These are phyloP conservation scores for Gnomoniopsis sp. DNA, from an alignment of 2,329 filamentous ascomycete species.

Conservation along the genomic window DNA sequence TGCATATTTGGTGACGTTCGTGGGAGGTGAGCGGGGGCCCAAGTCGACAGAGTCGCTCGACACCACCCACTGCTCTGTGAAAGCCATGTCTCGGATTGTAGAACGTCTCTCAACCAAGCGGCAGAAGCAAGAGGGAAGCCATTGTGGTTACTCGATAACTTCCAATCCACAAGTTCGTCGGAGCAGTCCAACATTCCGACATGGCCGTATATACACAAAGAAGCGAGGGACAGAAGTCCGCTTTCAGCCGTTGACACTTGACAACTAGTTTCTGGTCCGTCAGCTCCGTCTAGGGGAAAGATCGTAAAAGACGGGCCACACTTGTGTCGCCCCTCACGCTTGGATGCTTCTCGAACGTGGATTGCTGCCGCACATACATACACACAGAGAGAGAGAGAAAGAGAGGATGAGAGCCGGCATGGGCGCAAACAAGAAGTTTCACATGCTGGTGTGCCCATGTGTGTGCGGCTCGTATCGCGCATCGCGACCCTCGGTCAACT, in stretches of 20 bases:
- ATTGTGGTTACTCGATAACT: background rate
- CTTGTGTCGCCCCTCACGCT: background rate
- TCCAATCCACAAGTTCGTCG: background rate
- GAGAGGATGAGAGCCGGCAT: no score
- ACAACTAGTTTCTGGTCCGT: background rate
- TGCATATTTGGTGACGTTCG: background rate
- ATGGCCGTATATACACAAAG: background rate
- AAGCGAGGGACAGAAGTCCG: background rate
- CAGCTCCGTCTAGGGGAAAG: background rate
- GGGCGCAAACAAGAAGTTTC: no score
- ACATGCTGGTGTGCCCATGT: no score
- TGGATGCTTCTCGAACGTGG: background rate
- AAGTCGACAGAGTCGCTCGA: background rate
- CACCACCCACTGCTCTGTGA: background rate
- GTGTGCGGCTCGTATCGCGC: no score
- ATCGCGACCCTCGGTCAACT: no score
- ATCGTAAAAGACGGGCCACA: background rate
- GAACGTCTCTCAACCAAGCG: background rate
- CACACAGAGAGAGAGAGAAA: no score
- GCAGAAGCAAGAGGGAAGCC: background rate
- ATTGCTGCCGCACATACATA: background rate
- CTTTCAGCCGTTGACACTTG: constrained; percentile 13
- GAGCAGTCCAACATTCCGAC: background rate
- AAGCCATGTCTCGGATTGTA: background rate
- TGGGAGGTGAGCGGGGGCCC: background rate